Evolutionary conservation across 352 stramenopile genomes (phyloP).

Genomic region (Pythium periplocum): DNA sequence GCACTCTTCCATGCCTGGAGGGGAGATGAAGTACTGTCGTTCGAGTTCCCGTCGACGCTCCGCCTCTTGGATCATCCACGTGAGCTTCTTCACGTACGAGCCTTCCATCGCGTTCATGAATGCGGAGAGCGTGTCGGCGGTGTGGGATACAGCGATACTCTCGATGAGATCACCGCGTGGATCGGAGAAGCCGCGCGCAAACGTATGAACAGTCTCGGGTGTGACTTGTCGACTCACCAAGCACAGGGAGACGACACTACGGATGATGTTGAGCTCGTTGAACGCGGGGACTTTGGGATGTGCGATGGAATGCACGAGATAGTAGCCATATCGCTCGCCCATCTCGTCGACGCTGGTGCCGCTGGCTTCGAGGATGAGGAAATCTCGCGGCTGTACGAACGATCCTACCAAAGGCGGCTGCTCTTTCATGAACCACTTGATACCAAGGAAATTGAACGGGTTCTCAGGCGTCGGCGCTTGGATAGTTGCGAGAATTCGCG

Average conservation of each 20-base stretch:
- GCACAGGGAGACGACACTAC: slow-evolving; percentile 30
- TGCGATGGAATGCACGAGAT: slow-evolving; percentile 48
- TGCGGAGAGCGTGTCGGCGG: slow-evolving; percentile 31
- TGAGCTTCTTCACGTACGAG: slow-evolving; percentile 65
- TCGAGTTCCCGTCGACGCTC: too few species aligned
- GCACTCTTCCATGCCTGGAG: too few species aligned
- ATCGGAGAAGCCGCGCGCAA: slow-evolving; percentile 38
- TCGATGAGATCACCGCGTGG: slow-evolving; percentile 25
- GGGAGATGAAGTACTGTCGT: too few species aligned
- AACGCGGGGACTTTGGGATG: slow-evolving; percentile 29
- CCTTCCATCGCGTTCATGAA: slow-evolving; percentile 37
- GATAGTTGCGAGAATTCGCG: slow-evolving; percentile 25
- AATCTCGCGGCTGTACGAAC: slow-evolving; percentile 47
- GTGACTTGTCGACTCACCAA: slow-evolving; percentile 29
- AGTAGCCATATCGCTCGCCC: slow-evolving; percentile 38
- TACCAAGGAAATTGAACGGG: slow-evolving; percentile 35
- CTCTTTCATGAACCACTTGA: slow-evolving; percentile 38
- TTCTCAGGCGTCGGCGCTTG: slow-evolving; percentile 17
- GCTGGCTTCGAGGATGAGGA: slow-evolving; percentile 38
- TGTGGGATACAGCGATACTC: slow-evolving; percentile 25
- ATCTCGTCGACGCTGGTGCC: slow-evolving; percentile 36
- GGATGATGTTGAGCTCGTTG: slow-evolving; percentile 25
- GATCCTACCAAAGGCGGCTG: slow-evolving; percentile 11
- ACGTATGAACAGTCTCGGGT: slow-evolving; percentile 32
- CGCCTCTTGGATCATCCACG: slow-evolving; percentile 31